Base-by-base conservation (phyloP, 257 asterid genomes). In the Solanum neorickii region DNA sequence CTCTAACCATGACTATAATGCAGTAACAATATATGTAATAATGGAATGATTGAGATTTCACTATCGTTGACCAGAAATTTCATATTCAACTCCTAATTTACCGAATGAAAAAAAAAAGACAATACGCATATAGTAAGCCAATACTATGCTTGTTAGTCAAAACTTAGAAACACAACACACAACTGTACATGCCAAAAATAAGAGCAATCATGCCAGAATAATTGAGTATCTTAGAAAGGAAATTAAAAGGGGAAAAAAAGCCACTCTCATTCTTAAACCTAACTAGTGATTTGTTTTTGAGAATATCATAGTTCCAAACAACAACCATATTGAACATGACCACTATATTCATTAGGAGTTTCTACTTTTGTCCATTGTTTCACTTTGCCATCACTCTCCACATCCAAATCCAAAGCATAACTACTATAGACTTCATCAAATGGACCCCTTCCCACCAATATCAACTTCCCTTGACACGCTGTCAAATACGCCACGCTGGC, bases 321-420 rank as follows among this genome's bases (percentile, higher is more conserved):
- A 73, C 75, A 86, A 21, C 82, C 82, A 5, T 72, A 89, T 23
- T 82, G 89, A 86, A 83, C 59, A 44, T 83, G 83, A 3, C 87
- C 85, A 6, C 47, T 21, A 31, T 86, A 65, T 37, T 86, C 87
- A 15, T n/a, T 2, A 6, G 91, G 9, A 62, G 41, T 56, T 31
- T 89, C 87, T 73, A 83, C 9, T 52, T 42, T 31, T 37, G 23
- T 60, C 62, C 85, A 73, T 23, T 1, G 13, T 25, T 20, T 20
- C 9, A 49, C 13, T 31, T 82, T 82, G 8, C 3, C 66, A 5
- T 59, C 14, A 52, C 42, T 70, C 29, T 14, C n/a, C 44, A 83
- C 2, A 42, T 89, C 65, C 56, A 82, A 66, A 27, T 89, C 65
- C 56, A 82, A 66, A 37, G 37, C 89, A 44, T 74, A 89, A 13